Evolutionary conservation across 208 protist species (phyloP).

Genomic region (Jaenimonas drosophilae): DNA sequence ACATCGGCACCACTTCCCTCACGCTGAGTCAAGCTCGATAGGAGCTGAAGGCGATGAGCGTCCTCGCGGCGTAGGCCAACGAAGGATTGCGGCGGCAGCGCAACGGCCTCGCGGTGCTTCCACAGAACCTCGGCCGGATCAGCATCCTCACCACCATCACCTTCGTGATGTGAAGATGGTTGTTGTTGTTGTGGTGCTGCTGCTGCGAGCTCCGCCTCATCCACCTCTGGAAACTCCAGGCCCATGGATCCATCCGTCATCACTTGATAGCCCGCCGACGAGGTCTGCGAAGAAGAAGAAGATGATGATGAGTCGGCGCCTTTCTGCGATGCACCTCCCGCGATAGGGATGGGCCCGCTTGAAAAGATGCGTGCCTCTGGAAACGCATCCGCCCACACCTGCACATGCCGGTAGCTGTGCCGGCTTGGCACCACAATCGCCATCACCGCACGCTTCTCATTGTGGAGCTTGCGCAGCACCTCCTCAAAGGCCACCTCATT

Average conservation of each 20-base stretch:
- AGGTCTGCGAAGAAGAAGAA: background rate
- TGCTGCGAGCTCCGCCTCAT: constrained; percentile 20
- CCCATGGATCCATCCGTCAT: constrained; percentile 56
- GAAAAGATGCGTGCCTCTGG: constrained; percentile 59
- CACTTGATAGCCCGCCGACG: constrained; percentile 25
- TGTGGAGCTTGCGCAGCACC: constrained; percentile 36
- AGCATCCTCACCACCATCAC: constrained; percentile 4
- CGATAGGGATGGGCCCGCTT: constrained; percentile 12
- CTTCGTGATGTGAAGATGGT: background rate
- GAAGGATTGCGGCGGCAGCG: background rate
- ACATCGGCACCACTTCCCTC: constrained; percentile 1
- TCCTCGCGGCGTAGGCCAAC: constrained; percentile 29
- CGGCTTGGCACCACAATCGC: constrained; percentile 72
- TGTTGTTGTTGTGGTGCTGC: background rate
- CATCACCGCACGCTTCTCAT: constrained; percentile 55
- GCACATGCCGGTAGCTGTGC: constrained; percentile 45
- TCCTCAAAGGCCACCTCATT: constrained; percentile 48
- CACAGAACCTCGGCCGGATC: constrained; percentile 18
- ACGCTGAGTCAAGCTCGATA: background rate
- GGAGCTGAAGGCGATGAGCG: constrained; percentile 1
- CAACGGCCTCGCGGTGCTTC: constrained; percentile 2
- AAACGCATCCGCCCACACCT: constrained; percentile 70
- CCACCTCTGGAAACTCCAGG: constrained; percentile 61
- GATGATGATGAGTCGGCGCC: background rate
- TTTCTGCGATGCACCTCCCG: too few species aligned